Evolutionary conservation across 2,329 filamentous ascomycete species (phyloP).

Genomic region (Ploettnerulaceae sp.): DNA sequence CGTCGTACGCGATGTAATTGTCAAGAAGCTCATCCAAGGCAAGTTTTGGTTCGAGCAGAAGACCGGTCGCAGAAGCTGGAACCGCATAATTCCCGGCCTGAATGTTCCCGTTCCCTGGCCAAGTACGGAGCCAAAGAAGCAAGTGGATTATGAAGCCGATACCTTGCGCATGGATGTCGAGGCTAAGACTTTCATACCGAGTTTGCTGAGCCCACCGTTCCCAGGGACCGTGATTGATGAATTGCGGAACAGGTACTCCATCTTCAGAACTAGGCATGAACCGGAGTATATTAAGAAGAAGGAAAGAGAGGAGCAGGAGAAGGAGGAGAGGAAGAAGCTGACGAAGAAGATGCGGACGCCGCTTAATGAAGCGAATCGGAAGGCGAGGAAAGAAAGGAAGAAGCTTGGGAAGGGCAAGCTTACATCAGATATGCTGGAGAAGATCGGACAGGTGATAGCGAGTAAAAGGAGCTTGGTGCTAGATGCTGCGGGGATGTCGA

Average conservation of each 20-base stretch:
- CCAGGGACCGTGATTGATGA: slow-evolving; percentile 76
- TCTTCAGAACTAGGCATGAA: slow-evolving; percentile 77
- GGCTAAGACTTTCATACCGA: slow-evolving; percentile 70
- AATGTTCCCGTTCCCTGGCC: slow-evolving; percentile 77
- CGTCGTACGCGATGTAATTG: slow-evolving; percentile 65
- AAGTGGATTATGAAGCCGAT: slow-evolving; percentile 57
- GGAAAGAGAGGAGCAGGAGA: slow-evolving; percentile 51
- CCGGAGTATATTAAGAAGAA: slow-evolving; percentile 64
- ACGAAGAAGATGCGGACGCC: slow-evolving; percentile 31
- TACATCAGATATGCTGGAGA: slow-evolving; percentile 30
- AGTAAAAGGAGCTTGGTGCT: slow-evolving; percentile 24
- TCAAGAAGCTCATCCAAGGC: slow-evolving; percentile 61
- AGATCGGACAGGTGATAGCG: slow-evolving; percentile 33
- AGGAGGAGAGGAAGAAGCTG: slow-evolving; percentile 32
- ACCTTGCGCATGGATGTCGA: slow-evolving; percentile 75
- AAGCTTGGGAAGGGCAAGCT: slow-evolving; percentile 31
- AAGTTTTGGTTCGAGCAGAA: slow-evolving; percentile 47
- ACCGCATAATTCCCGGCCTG: slow-evolving; percentile 63
- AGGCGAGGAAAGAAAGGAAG: slow-evolving; percentile 28
- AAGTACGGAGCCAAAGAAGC: slow-evolving; percentile 43
- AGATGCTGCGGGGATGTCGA: slow-evolving; percentile 18
- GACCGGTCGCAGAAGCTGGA: slow-evolving; percentile 35
- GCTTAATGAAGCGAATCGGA: slow-evolving; percentile 30
- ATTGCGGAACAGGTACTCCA: slow-evolving; percentile 75
- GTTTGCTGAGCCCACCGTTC: slow-evolving; percentile 71